Conservation (phyloP, 441 rosid species). For the Corymbia citriodora region DNA sequence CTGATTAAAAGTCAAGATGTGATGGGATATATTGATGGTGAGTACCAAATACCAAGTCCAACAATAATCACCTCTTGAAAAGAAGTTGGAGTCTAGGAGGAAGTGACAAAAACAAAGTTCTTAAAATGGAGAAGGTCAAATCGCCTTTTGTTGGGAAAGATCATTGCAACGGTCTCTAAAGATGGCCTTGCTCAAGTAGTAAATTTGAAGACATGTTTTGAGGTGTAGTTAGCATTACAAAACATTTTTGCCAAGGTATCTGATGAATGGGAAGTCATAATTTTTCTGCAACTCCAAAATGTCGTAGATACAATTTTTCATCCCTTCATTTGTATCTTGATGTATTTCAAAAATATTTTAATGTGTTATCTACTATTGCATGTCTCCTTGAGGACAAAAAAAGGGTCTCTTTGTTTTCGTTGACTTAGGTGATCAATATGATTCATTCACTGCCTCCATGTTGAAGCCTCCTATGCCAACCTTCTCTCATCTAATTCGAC, state of each 20-base stretch:
- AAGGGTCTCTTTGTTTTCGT: rapidly evolving
- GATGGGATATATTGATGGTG: background rate
- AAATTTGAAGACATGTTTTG: background rate
- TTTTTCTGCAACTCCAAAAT: background rate
- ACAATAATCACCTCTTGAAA: background rate
- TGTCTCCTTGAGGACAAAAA: background rate
- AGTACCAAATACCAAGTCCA: background rate
- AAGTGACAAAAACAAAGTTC: background rate
- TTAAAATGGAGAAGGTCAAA: background rate
- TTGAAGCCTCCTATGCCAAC: background rate
- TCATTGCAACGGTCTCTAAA: background rate
- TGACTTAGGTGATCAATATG: background rate
- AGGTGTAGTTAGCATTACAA: background rate
- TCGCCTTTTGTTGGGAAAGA: background rate
- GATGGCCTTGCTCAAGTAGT: background rate
- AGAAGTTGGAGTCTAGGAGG: background rate
- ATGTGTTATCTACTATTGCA: background rate
- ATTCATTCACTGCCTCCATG: background rate
- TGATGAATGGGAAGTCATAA: background rate
- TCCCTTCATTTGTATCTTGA: background rate
- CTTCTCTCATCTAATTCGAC: background rate
- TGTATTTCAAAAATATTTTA: background rate
- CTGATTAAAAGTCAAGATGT: background rate
- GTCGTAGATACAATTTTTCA: background rate
- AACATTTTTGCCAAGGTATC: background rate